phyloP scores from a whole-genome alignment of 257 asterid species.

The Anisodus tanguticus region DNA sequence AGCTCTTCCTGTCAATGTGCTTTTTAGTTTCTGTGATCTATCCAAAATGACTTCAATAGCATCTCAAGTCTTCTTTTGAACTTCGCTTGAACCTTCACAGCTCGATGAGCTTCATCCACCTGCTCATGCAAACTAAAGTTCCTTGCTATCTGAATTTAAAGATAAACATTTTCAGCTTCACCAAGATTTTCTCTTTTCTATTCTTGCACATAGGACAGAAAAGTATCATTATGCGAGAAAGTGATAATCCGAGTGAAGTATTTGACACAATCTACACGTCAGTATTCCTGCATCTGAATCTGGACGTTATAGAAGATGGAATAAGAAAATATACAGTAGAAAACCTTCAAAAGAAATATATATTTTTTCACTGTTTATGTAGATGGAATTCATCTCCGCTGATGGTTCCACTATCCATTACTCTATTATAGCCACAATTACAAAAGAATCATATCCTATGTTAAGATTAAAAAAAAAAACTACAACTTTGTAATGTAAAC shows the following conservation, averaged over 20 bases:
- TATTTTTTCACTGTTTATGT: not conserved
- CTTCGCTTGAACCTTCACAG: not conserved
- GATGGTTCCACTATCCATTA: not conserved
- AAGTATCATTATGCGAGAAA: not conserved
- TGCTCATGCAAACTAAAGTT: conserved; percentile 1
- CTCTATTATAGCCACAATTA: not conserved
- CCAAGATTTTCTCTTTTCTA: not conserved
- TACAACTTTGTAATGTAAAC: not conserved
- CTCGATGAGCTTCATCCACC: not conserved
- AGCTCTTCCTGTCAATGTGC: not conserved
- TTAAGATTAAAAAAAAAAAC: not conserved
- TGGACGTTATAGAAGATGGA: not conserved
- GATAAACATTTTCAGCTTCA: not conserved
- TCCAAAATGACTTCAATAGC: not conserved
- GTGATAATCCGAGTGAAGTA: not conserved
- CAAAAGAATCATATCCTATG: not conserved
- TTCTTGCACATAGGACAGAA: not conserved
- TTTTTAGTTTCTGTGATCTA: conserved; percentile 10
- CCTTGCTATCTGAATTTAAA: not conserved
- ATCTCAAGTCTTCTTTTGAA: not conserved
- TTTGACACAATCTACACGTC: not conserved
- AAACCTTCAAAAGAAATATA: not conserved
- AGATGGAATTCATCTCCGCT: not conserved
- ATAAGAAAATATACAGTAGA: not conserved
- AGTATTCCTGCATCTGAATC: not conserved